Conservation (phyloP, 805 yeast species). For the Aciculoconidium aculeatum region DNA sequence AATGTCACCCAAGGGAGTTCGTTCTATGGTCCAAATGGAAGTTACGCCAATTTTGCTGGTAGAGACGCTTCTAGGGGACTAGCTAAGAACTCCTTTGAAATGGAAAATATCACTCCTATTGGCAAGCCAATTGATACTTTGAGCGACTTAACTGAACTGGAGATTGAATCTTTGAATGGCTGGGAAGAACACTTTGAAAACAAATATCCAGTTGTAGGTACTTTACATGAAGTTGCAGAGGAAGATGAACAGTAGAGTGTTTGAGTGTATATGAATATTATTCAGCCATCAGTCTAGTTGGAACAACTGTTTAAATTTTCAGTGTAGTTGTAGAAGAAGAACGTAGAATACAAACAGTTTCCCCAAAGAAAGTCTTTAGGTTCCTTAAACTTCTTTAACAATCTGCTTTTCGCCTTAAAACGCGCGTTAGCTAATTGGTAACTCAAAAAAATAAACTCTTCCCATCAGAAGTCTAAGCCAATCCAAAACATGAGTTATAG, state of each 20-base stretch:
- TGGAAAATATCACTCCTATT: conserved; percentile 54
- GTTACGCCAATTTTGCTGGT: conserved; percentile 92
- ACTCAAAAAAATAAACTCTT: too few relatives aligned
- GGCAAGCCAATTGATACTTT: conserved; percentile 76
- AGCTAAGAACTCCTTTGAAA: conserved; percentile 82
- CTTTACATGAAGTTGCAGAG: conserved; percentile 33
- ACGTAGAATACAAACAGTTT: too few relatives aligned
- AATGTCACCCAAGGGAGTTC: conserved; percentile 76
- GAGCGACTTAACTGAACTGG: conserved; percentile 52
- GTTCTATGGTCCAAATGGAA: conserved; percentile 95
- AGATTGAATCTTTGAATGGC: conserved; percentile 62
- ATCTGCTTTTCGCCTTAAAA: too few relatives aligned
- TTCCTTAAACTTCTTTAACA: too few relatives aligned
- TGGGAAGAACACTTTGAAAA: conserved; percentile 82
- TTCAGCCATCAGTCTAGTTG: too few relatives aligned
- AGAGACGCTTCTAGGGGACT: conserved; percentile 92
- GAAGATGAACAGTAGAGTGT: conserved; percentile 1
- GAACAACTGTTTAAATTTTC: too few relatives aligned
- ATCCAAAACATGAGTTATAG: conserved; percentile 30
- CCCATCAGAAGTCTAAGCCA: too few relatives aligned
- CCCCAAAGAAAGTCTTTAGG: too few relatives aligned
- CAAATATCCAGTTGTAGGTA: conserved; percentile 81
- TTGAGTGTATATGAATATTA: too few relatives aligned
- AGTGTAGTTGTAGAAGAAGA: too few relatives aligned
- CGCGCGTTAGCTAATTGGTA: too few relatives aligned